Base-by-base conservation (phyloP, 805 yeast species). In the Kodamaea kakaduensis region DNA sequence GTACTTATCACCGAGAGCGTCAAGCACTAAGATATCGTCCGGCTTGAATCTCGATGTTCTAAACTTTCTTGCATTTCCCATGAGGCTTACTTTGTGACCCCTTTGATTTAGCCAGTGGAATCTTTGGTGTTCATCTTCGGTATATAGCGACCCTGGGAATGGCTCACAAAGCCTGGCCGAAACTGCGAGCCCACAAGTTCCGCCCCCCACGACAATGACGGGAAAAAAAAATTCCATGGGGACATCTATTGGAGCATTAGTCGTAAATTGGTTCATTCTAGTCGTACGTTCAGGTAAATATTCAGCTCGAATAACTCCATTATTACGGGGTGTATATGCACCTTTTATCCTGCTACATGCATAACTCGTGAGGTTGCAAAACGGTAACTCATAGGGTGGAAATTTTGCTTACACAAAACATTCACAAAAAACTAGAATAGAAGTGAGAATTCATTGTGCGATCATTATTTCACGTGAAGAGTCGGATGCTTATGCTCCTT, bases 81-180 rank as follows among this genome's bases (percentile, higher is more conserved):
- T 24, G 12, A 59, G 39, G 22, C 48, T 58, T n/a, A 58, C 56
- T 22, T 48, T 52, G 14, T 47, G 39, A 5, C 59, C 59, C 33
- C 67, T 41, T 33, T 58, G 59, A 26, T 47, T 54, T 24, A 67
- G 51, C 74, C 73, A 68, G 32, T 64, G 72, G 50, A 67, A 66
- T 28, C 74, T 42, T 44, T 66, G 72, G 41, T 67, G 74, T 32
- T 68, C 73, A 21, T 60, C 70, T 32, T 69, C 73, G n/a, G 71
- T 61, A 46, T 51, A 69, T 8, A 67, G 54, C 3, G 72, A 60
- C 2, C 67, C 67, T 1, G 74, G 72, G 17, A 57, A 55, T 13
- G 48, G 49, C 45, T 69, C 74, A 41, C 71, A 64, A 23, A 69
- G 51, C 32, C 73, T 46, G 5, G 73, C 58, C 6, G 69, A 54